Conservation (phyloP, 148 eudicot species). For the Spergularia bocconei region DNA sequence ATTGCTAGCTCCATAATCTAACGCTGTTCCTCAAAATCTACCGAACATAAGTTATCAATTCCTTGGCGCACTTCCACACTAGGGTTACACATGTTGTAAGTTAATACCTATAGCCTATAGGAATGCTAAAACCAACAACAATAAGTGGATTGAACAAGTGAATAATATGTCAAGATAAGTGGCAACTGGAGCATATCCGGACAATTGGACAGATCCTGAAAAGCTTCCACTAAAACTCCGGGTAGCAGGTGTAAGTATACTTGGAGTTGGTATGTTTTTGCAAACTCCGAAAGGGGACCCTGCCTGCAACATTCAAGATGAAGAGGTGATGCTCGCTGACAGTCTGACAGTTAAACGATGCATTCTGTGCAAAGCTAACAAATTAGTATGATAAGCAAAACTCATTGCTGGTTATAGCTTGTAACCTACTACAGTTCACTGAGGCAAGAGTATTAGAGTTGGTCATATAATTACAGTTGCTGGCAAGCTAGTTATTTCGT, state of each 20-base stretch:
- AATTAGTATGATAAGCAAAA: neutral
- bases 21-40: constrained; percentile 8
- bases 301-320: constrained; percentile 45
- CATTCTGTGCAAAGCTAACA: neutral
- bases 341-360: neutral
- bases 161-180: constrained; percentile 31
- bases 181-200: constrained; percentile 51
- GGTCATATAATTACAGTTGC: neutral
- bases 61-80: constrained; percentile 6
- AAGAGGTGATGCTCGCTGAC: constrained; percentile 6
- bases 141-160: constrained; percentile 34
- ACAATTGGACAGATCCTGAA: constrained; percentile 84
- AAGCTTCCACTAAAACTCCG: constrained; percentile 55
- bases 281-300: constrained; percentile 83
- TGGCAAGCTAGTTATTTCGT: neutral
- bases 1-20: constrained; percentile 17
- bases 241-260: constrained; percentile 40
- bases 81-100: constrained; percentile 18
- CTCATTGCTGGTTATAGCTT: too few species aligned
- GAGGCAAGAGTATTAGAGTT: neutral
- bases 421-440: neutral
- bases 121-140: constrained; percentile 23
- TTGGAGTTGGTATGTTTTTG: constrained; percentile 49
- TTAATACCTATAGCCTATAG: constrained; percentile 20
- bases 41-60: constrained; percentile 5